Conservation (phyloP, 768 basidiomycete species). For the Chalciporus piperatus region DNA sequence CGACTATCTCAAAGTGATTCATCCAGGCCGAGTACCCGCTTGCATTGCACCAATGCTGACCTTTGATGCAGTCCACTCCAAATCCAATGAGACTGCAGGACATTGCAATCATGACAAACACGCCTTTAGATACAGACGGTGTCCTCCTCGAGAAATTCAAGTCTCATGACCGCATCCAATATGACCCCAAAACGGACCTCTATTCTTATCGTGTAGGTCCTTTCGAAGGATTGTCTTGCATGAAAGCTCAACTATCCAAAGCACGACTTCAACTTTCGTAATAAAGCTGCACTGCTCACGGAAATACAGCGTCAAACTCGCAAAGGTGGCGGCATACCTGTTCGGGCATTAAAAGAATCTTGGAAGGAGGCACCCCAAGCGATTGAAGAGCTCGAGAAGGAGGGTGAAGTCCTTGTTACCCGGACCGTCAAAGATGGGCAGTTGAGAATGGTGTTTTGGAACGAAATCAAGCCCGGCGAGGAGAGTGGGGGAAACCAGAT, state of each 20-base stretch:
- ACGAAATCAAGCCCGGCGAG: slow-evolving; percentile 78
- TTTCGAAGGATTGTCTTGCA: background rate
- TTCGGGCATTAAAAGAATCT: slow-evolving; percentile 82
- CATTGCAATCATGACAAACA: slow-evolving; percentile 75
- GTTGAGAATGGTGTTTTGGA: slow-evolving; percentile 85
- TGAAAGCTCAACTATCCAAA: slow-evolving; percentile 30
- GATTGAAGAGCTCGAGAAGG: slow-evolving; percentile 86
- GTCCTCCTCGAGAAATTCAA: slow-evolving; percentile 78
- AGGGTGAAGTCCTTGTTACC: slow-evolving; percentile 86
- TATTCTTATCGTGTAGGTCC: slow-evolving; percentile 78
- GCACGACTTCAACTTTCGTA: slow-evolving; percentile 86
- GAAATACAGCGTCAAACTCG: slow-evolving; percentile 85
- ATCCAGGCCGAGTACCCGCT: slow-evolving; percentile 9
- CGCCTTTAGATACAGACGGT: slow-evolving; percentile 70
- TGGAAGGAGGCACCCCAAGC: slow-evolving; percentile 86
- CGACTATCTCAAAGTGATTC: slow-evolving; percentile 69
- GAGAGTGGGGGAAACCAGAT: slow-evolving; percentile 68
- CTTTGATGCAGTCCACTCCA: slow-evolving; percentile 48
- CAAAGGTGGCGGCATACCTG: slow-evolving; percentile 81
- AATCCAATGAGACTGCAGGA: slow-evolving; percentile 88
- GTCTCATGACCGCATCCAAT: slow-evolving; percentile 73
- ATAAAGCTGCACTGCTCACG: slow-evolving; percentile 76
- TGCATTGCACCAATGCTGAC: slow-evolving; percentile 11
- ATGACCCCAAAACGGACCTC: slow-evolving; percentile 80
- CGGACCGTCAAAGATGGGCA: slow-evolving; percentile 81